Percentiles rank a stretch among this genome's conserved stretches.
These are phyloP conservation scores for Moringa oleifera DNA, from an alignment of 345 rosid species.

Conservation along the genomic window DNA sequence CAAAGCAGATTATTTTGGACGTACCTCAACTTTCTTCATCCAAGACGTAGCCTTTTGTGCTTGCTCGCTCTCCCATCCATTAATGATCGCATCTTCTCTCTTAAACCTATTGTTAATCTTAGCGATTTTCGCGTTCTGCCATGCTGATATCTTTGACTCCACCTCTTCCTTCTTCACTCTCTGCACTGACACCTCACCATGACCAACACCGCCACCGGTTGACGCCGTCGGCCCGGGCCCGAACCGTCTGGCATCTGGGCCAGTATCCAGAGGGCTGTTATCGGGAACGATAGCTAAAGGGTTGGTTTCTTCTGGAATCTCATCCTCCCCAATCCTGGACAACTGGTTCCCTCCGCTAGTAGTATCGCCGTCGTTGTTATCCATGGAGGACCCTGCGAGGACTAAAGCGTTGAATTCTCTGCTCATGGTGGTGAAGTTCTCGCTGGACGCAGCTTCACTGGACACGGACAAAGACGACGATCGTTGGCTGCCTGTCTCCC, in stretches of 20 bases:
- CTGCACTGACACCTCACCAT: constrained; percentile 46
- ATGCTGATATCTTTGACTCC: constrained; percentile 86
- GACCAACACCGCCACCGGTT: constrained; percentile 17
- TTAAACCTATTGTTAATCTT: constrained; percentile 89
- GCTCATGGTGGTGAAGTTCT: constrained; percentile 88
- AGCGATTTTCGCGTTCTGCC: constrained; percentile 85
- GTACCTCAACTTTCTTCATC: constrained; percentile 95
- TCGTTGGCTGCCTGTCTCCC: constrained; percentile 46
- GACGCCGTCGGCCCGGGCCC: constrained; percentile 20
- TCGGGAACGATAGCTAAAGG: constrained; percentile 87
- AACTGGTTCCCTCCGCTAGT: constrained; percentile 26
- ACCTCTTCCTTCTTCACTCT: constrained; percentile 94
- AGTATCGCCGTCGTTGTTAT: constrained; percentile 19
- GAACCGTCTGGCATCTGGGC: constrained; percentile 15
- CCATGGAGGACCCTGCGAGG: constrained; percentile 64
- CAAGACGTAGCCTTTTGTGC: constrained; percentile 70
- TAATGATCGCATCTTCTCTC: constrained; percentile 87
- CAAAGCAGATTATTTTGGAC: neutral
- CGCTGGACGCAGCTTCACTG: constrained; percentile 45
- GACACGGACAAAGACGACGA: constrained; percentile 41
- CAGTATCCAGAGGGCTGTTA: constrained; percentile 27
- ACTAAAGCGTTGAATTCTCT: constrained; percentile 96
- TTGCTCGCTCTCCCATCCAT: constrained; percentile 89
- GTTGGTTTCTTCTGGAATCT: constrained; percentile 54
- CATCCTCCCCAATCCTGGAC: constrained; percentile 67